Base-by-base conservation (phyloP, 1,284 basidiomycete genomes). In the Athelia psychrophila region DNA sequence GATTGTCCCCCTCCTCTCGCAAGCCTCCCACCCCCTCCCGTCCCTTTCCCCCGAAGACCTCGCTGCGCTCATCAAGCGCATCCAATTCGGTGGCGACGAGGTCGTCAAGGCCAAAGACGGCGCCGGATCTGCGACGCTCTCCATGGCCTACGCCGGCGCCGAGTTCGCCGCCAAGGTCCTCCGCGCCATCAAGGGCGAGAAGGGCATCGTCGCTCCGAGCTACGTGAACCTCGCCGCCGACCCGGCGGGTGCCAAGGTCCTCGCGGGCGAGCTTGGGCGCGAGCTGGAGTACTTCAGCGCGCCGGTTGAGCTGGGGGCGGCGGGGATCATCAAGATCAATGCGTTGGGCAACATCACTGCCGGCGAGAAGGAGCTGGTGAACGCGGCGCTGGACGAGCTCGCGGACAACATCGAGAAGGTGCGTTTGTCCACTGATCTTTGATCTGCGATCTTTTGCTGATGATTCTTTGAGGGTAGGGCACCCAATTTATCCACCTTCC, bases 1-100 rank as follows among this genome's bases (percentile, higher is more conserved):
- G 86, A 99, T 99, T 64, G 86, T 99, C 44, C 97, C 97, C 55
- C 81, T 99, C 50, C 88, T 99, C 61, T 98, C 95, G 30, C 95
- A 98, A 75, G 86, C 91, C 22, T 81, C 85, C 27, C 87, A 91
- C 65, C 75, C 86, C 16, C 78, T 90, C 47, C 85, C 87, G 32
- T 61, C 79, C 51, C 55, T 87, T 65, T 68, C 68, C 12, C 75
- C 75, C 5, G 75, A 83, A 61, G 81, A 84, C 49, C 38, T 18
- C 20, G 38, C 38, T 9, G 75, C 78, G 22, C 79, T 97, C 52
- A 78, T 94, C 53, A 79, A 95, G 61, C 88, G 94, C 60, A 96
- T 98, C 68, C 96, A 98, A 74, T 98, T 93, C 65, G 96, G 96
- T 61, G 93, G 93, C 67, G 93, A 95, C 68, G 91, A 95, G 77